phyloP scores from a whole-genome alignment of 75 land plant genomes.

The Pseudotsuga menziesii region DNA sequence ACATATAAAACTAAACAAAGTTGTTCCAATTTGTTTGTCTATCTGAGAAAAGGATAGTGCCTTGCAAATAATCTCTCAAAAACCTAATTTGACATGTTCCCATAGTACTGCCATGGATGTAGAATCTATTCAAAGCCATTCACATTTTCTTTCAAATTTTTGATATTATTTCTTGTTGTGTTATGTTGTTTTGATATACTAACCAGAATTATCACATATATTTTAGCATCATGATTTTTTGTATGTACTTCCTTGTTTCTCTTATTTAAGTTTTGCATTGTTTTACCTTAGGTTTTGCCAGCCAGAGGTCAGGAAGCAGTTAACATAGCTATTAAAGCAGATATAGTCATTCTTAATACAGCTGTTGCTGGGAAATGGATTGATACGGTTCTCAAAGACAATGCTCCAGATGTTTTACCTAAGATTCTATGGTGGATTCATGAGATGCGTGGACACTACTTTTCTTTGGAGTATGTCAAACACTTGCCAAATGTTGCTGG shows the following conservation, averaged over 20 bases:
- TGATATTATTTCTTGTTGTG: neutral
- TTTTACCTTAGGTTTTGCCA: constrained; percentile 44
- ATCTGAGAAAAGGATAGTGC: neutral
- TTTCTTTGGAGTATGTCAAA: constrained; percentile 71
- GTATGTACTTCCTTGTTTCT: neutral
- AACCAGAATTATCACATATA: neutral
- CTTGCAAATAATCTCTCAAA: constrained; percentile 3
- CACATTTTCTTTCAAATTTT: constrained; percentile 1
- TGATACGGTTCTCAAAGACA: constrained; percentile 57
- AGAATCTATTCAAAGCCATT: neutral
- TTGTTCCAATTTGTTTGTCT: neutral
- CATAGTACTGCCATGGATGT: neutral
- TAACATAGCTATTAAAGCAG: constrained; percentile 53
- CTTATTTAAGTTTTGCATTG: neutral
- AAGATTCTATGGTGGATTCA: constrained; percentile 97
- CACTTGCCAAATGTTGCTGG: constrained; percentile 83
- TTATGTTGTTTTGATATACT: neutral
- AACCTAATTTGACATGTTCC: neutral
- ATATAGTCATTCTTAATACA: constrained; percentile 85
- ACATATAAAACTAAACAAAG: neutral
- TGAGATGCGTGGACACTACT: constrained; percentile 97
- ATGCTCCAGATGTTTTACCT: constrained; percentile 51
- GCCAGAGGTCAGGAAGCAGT: constrained; percentile 63
- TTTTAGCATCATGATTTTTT: neutral
- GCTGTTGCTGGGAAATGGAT: constrained; percentile 96